These are phyloP conservation scores for Monilinia polystroma DNA, from an alignment of 2,329 filamentous ascomycete genomes.

Conservation along the genomic window DNA sequence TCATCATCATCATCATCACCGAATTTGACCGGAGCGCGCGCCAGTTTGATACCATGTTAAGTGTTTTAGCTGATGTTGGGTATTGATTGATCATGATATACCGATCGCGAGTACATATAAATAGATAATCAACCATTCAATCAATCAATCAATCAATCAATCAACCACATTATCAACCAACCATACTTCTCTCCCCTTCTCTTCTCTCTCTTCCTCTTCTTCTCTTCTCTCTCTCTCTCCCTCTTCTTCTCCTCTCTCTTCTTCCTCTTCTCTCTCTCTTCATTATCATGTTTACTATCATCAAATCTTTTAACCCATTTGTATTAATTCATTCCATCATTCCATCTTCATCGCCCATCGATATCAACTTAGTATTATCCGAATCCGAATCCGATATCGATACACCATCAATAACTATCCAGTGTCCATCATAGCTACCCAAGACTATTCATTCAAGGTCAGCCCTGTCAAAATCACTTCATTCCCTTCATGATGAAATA, in stretches of 20 bases:
- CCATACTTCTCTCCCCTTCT: neutral
- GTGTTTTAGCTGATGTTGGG: neutral
- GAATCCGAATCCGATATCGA: conserved; percentile 25
- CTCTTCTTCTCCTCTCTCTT: neutral
- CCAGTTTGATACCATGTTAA: neutral
- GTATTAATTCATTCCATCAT: conserved; percentile 19
- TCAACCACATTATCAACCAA: neutral
- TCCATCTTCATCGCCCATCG: conserved; percentile 27
- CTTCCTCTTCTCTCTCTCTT: no score
- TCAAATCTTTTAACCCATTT: neutral
- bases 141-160: no score
- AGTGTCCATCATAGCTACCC: conserved; percentile 25
- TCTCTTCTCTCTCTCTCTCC: neutral
- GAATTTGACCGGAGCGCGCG: conserved; percentile 3
- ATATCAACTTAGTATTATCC: conserved; percentile 23
- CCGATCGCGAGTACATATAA: neutral
- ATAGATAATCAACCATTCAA: neutral
- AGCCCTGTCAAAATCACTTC: conserved; percentile 21
- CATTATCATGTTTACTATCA: conserved; percentile 17
- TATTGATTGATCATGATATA: neutral
- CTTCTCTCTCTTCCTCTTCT: neutral
- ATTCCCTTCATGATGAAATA: conserved; percentile 10
- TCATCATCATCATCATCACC: neutral
- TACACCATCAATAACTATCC: conserved; percentile 20
- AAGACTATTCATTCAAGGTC: conserved; percentile 29